Evolutionary conservation across 2,329 filamentous ascomycete species (phyloP).

Genomic region (Cordyceps tenuipes): DNA sequence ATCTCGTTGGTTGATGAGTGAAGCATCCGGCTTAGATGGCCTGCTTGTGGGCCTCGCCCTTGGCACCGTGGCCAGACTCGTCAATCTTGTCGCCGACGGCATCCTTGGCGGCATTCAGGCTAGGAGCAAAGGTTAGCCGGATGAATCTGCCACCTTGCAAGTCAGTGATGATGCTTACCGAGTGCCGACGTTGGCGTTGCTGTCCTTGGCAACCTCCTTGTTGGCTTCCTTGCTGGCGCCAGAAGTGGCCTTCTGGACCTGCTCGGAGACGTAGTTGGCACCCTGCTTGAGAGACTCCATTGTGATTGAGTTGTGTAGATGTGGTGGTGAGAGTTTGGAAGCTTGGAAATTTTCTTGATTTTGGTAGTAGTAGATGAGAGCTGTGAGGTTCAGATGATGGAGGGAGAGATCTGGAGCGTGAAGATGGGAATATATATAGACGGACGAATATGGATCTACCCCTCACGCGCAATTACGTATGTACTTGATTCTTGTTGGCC

Average conservation of each 20-base stretch:
- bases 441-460: neutral
- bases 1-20: neutral
- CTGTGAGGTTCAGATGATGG: neutral
- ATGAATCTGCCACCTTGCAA: too few relatives aligned
- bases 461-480: conserved; percentile 11
- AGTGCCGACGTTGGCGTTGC: conserved; percentile 41
- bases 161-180: conserved; percentile 31
- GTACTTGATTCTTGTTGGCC: neutral
- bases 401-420: conserved; percentile 17
- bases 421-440: conserved; percentile 8
- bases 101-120: conserved; percentile 41
- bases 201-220: conserved; percentile 60
- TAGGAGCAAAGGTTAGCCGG: conserved; percentile 18
- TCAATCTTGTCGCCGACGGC: conserved; percentile 38
- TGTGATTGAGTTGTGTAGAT: conserved; percentile 17
- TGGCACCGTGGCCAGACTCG: conserved; percentile 32
- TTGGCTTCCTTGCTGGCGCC: conserved; percentile 60
- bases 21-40: conserved; percentile 23
- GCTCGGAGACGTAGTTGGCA: conserved; percentile 59
- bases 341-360: conserved; percentile 3
- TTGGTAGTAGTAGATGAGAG: conserved; percentile 9
- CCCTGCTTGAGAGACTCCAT: conserved; percentile 52
- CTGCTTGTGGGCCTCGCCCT: conserved; percentile 35
- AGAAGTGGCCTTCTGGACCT: conserved; percentile 46
- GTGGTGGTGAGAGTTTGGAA: conserved; percentile 6